Conservation (phyloP, 2,329 filamentous ascomycete species). For the Nothophoma quercina region DNA sequence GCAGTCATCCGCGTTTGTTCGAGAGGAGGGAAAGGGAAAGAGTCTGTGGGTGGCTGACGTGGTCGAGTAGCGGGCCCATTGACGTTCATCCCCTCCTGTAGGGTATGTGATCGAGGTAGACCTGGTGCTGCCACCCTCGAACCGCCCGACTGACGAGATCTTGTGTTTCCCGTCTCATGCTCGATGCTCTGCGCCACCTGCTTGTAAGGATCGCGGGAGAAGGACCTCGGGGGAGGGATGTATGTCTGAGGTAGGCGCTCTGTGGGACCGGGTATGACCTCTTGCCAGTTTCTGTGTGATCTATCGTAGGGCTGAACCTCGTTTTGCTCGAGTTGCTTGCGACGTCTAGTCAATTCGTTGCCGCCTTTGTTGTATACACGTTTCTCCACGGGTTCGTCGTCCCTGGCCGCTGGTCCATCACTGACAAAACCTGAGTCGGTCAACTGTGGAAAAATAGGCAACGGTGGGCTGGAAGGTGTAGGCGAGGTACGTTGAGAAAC, state of each 20-base stretch:
- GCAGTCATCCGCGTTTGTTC: slow-evolving; percentile 9
- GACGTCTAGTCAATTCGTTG: slow-evolving; percentile 6
- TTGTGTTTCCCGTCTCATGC: slow-evolving; percentile 19
- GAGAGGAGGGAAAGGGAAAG: slow-evolving; percentile 7
- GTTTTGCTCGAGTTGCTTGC: slow-evolving; percentile 12
- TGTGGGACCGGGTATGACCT: slow-evolving; percentile 37
- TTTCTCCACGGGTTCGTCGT: slow-evolving; percentile 55
- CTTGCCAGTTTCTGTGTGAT: slow-evolving; percentile 39
- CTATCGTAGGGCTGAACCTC: slow-evolving; percentile 19
- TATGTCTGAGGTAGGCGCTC: slow-evolving; percentile 40
- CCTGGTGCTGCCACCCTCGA: neutral
- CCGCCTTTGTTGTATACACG: neutral
- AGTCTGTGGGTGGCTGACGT: slow-evolving; percentile 13
- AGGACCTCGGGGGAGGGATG: slow-evolving; percentile 29
- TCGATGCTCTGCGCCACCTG: slow-evolving; percentile 34
- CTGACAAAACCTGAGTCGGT: slow-evolving; percentile 86
- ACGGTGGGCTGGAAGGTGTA: slow-evolving; percentile 77
- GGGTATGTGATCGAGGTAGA: slow-evolving; percentile 3
- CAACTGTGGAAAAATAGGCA: slow-evolving; percentile 64
- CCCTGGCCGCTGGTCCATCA: slow-evolving; percentile 73
- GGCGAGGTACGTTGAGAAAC: slow-evolving; percentile 66
- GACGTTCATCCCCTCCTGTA: neutral
- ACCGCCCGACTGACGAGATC: neutral
- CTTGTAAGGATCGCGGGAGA: slow-evolving; percentile 22
- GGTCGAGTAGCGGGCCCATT: neutral